Evolutionary conservation across 2,329 filamentous ascomycete genomes (phyloP).

Genomic region (Venturia pyrina): DNA sequence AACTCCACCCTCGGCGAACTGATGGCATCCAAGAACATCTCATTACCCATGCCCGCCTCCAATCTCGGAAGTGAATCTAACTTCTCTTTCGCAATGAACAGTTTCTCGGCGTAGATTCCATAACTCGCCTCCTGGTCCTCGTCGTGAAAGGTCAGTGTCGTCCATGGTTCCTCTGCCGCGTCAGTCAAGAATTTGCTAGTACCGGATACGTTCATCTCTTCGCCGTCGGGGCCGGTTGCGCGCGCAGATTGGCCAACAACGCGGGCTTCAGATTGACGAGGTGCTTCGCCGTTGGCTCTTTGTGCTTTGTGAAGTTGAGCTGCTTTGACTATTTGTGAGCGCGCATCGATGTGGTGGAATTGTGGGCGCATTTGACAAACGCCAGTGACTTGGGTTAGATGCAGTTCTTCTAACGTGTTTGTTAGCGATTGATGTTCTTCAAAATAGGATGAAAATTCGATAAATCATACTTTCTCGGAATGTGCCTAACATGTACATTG

Average conservation of each 20-base stretch:
- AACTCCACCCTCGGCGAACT: conserved; percentile 39
- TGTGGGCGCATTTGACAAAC: conserved; percentile 85
- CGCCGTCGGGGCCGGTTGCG: conserved; percentile 57
- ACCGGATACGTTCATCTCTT: conserved; percentile 53
- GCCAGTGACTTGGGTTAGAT: conserved; percentile 73
- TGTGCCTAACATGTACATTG: conserved; percentile 80
- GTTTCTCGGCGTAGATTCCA: conserved; percentile 62
- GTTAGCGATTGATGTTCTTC: conserved; percentile 13
- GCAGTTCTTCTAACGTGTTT: conserved; percentile 57
- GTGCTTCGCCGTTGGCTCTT: conserved; percentile 35
- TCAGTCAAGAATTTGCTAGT: conserved; percentile 65
- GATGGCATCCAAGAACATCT: conserved; percentile 53
- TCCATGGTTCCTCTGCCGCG: conserved; percentile 78
- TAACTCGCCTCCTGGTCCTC: conserved; percentile 68
- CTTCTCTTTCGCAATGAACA: conserved; percentile 45
- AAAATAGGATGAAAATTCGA: not conserved
- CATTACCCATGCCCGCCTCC: conserved; percentile 44
- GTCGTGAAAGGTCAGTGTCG: conserved; percentile 67
- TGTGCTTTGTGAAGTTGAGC: conserved; percentile 20
- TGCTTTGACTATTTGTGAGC: conserved; percentile 58
- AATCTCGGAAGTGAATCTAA: conserved; percentile 35
- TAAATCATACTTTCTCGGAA: conserved; percentile 60
- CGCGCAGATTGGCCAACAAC: conserved; percentile 85
- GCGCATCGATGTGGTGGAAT: conserved; percentile 84
- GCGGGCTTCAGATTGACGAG: conserved; percentile 47